Conservation (phyloP, 352 stramenopile species). For the Globisporangium orthogonon region DNA sequence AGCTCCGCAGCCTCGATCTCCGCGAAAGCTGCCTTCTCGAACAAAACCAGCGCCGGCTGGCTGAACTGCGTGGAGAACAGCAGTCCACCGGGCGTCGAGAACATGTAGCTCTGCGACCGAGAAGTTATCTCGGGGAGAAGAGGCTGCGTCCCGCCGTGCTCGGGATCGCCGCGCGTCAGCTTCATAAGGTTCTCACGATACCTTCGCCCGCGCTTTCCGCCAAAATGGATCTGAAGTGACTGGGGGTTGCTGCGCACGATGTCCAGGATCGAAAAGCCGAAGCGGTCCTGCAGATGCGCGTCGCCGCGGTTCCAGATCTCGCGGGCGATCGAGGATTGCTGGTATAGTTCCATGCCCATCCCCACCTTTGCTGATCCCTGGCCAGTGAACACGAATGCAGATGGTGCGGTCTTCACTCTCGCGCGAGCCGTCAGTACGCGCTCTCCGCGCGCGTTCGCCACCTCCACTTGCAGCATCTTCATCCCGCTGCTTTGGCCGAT, state of each 20-base stretch:
- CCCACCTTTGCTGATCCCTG: slow-evolving; percentile 77
- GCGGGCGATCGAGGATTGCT: slow-evolving; percentile 54
- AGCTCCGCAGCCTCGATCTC: slow-evolving; percentile 69
- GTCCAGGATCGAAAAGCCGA: slow-evolving; percentile 86
- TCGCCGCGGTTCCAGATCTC: slow-evolving; percentile 83
- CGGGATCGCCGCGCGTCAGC: slow-evolving; percentile 57
- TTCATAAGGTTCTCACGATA: slow-evolving; percentile 87
- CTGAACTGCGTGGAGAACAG: slow-evolving; percentile 86
- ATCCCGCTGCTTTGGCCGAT: slow-evolving; percentile 51
- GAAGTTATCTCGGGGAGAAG: slow-evolving; percentile 76
- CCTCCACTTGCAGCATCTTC: slow-evolving; percentile 68
- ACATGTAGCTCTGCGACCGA: slow-evolving; percentile 82
- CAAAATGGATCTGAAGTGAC: slow-evolving; percentile 83
- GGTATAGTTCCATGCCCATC: slow-evolving; percentile 89
- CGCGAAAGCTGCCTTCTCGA: slow-evolving; percentile 50
- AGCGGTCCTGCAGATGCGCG: slow-evolving; percentile 55
- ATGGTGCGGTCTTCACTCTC: slow-evolving; percentile 56
- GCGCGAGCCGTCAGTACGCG: slow-evolving; percentile 66
- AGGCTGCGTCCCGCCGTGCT: slow-evolving; percentile 39
- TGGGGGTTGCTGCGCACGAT: slow-evolving; percentile 86
- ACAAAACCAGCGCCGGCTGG: background rate
- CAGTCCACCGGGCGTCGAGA: slow-evolving; percentile 65
- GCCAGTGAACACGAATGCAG: slow-evolving; percentile 84
- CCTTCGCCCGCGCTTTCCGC: slow-evolving; percentile 60
- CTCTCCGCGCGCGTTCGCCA: slow-evolving; percentile 68